phyloP scores from a whole-genome alignment of 2,329 filamentous ascomycete species.

The Westerdykella aurantiaca region DNA sequence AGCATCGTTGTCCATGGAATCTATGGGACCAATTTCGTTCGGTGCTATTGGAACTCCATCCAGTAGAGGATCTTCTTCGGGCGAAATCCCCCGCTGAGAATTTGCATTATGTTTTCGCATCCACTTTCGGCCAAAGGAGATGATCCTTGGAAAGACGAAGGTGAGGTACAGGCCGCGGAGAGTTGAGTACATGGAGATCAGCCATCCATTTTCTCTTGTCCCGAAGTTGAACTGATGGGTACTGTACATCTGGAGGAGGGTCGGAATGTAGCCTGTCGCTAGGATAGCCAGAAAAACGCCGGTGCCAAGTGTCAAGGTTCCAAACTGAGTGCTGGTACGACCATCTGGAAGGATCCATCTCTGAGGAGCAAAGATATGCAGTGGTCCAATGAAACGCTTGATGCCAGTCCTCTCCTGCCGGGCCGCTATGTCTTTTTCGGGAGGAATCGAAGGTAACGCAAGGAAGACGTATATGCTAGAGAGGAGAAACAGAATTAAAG shows the following conservation, averaged over 20 bases:
- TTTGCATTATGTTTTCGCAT: conserved; percentile 45
- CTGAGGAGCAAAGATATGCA: conserved; percentile 57
- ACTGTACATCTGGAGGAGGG: conserved; percentile 49
- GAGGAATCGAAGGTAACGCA: conserved; percentile 47
- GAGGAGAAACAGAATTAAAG: conserved; percentile 51
- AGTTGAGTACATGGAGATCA: conserved; percentile 43
- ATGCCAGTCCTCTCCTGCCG: conserved; percentile 34
- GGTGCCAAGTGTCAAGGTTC: conserved; percentile 57
- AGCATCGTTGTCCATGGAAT: conserved; percentile 45
- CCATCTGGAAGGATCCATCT: conserved; percentile 50
- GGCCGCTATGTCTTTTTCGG: conserved; percentile 31
- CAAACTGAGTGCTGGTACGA: conserved; percentile 50
- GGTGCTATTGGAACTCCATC: conserved; percentile 23
- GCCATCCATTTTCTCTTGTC: conserved; percentile 41
- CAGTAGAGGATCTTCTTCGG: conserved; percentile 12
- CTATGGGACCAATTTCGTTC: conserved; percentile 38
- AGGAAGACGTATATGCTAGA: conserved; percentile 40
- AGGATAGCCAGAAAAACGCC: conserved; percentile 65
- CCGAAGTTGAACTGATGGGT: conserved; percentile 43
- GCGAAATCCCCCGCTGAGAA: conserved; percentile 11
- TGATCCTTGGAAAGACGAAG: conserved; percentile 42
- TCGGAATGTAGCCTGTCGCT: conserved; percentile 62
- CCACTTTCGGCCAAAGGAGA: conserved; percentile 39
- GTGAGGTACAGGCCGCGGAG: conserved; percentile 43
- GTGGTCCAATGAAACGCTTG: conserved; percentile 56